Evolutionary conservation across 768 basidiomycete species (phyloP).

Genomic region (Neoboletus subvelutipes): DNA sequence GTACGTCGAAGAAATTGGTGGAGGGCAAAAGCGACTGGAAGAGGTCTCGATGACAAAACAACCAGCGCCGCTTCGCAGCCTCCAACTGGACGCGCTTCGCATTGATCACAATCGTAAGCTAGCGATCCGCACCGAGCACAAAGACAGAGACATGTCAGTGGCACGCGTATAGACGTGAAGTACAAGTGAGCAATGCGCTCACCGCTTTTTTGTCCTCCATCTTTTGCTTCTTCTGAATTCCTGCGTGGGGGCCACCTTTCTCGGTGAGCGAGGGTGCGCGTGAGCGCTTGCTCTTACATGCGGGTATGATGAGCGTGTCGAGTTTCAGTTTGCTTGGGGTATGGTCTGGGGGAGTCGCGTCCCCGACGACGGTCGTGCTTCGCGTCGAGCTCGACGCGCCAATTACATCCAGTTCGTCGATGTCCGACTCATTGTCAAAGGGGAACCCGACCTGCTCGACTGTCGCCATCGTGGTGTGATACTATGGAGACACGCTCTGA

Average conservation of each 20-base stretch:
- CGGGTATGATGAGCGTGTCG: conserved; percentile 14
- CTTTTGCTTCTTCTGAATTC: conserved; percentile 32
- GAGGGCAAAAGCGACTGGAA: conserved; percentile 49
- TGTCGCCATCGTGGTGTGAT: conserved; percentile 1
- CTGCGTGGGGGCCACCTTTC: not conserved
- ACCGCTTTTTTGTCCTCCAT: conserved; percentile 43
- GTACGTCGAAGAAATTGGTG: conserved; percentile 38
- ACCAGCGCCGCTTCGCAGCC: conserved; percentile 44
- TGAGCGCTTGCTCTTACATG: conserved; percentile 18
- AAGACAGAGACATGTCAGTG: not conserved
- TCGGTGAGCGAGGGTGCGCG: conserved; percentile 12
- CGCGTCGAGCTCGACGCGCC: conserved; percentile 24
- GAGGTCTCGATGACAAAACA: conserved; percentile 42
- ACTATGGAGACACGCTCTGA: not conserved
- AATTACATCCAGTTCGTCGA: conserved; percentile 34
- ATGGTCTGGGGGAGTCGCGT: conserved; percentile 25
- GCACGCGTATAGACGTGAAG: not conserved
- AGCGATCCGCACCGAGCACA: not conserved
- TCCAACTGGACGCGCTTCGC: conserved; percentile 40
- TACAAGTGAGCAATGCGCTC: conserved; percentile 1
- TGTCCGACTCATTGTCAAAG: conserved; percentile 11
- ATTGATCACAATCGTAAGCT: conserved; percentile 44
- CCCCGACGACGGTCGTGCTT: conserved; percentile 30
- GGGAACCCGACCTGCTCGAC: conserved; percentile 10
- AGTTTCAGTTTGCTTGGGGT: not conserved